phyloP scores from a whole-genome alignment of 1,284 basidiomycete species.

The Boletus smithii region DNA sequence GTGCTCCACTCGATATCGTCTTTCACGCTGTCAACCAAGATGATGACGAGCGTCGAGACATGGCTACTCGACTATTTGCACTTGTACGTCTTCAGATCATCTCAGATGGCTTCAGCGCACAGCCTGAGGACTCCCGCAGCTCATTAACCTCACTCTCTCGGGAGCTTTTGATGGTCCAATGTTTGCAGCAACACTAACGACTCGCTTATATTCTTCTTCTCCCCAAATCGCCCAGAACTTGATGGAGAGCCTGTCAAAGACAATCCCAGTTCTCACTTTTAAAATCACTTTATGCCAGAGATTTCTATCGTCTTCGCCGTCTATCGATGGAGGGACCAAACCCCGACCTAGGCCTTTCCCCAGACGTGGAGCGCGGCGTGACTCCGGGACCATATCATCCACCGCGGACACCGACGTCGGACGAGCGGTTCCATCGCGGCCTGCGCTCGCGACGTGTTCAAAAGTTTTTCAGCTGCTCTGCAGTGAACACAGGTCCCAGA shows the following conservation, averaged over 20 bases:
- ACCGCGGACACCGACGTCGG: conserved; percentile 9
- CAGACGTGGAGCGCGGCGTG: conserved; percentile 24
- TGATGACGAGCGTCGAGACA: conserved; percentile 37
- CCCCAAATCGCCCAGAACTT: conserved; percentile 36
- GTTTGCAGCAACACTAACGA: conserved; percentile 48
- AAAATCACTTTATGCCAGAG: conserved; percentile 50
- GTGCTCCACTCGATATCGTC: conserved; percentile 53
- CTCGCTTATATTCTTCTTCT: conserved; percentile 41
- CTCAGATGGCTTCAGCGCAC: background rate
- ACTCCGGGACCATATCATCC: conserved; percentile 5
- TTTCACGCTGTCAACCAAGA: conserved; percentile 50
- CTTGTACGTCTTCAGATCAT: conserved; percentile 39
- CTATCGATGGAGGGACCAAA: conserved; percentile 16
- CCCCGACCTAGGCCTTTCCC: conserved; percentile 36
- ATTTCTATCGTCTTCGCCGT: conserved; percentile 33
- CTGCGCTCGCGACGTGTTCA: conserved; percentile 13
- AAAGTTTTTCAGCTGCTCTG: conserved; percentile 21
- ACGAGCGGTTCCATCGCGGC: conserved; percentile 16
- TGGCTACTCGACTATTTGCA: conserved; percentile 51
- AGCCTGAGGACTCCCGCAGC: conserved; percentile 34
- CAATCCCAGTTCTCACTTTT: conserved; percentile 41
- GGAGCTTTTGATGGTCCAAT: conserved; percentile 46
- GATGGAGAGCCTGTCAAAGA: conserved; percentile 42
- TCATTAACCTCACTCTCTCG: conserved; percentile 53
- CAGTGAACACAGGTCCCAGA: conserved; percentile 27